These are phyloP conservation scores for Caryopteris hybrid DNA, from an alignment of 305 asterid species.

Conservation along the genomic window DNA sequence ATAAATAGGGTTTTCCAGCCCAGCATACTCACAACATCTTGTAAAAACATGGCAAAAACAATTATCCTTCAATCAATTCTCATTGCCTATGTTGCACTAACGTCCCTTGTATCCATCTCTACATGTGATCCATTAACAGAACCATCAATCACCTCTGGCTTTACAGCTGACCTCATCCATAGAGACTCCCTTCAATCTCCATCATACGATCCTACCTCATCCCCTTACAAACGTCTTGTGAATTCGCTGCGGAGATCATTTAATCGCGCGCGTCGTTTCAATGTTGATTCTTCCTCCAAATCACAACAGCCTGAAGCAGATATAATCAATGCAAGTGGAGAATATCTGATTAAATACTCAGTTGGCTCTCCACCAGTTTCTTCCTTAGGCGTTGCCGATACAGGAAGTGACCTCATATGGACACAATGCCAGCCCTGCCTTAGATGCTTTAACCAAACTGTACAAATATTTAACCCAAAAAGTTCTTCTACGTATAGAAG, in stretches of 20 bases:
- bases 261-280: not conserved
- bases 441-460: conserved; percentile 27
- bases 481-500: conserved; percentile 25
- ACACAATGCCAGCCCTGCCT: conserved; percentile 48
- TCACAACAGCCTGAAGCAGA: not conserved
- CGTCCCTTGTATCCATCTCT: not conserved
- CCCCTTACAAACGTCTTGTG: conserved; percentile 19
- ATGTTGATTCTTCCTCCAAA: not conserved
- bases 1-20: not conserved
- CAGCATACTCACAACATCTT: not conserved
- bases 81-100: not conserved
- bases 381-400: conserved; percentile 34
- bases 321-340: conserved; percentile 9
- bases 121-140: not conserved
- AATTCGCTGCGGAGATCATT: conserved; percentile 26
- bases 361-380: conserved; percentile 40
- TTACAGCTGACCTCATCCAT: conserved; percentile 38
- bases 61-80: not conserved
- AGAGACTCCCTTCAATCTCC: conserved; percentile 43
- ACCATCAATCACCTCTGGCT: not conserved
- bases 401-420: conserved; percentile 48
- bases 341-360: conserved; percentile 34
- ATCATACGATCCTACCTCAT: not conserved
- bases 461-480: conserved; percentile 26
- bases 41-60: not conserved